Percentiles rank a stretch among this genome's conserved stretches.
Evolutionary conservation across 306 rosid species (phyloP).

Genomic region (Cicer bijugum): DNA sequence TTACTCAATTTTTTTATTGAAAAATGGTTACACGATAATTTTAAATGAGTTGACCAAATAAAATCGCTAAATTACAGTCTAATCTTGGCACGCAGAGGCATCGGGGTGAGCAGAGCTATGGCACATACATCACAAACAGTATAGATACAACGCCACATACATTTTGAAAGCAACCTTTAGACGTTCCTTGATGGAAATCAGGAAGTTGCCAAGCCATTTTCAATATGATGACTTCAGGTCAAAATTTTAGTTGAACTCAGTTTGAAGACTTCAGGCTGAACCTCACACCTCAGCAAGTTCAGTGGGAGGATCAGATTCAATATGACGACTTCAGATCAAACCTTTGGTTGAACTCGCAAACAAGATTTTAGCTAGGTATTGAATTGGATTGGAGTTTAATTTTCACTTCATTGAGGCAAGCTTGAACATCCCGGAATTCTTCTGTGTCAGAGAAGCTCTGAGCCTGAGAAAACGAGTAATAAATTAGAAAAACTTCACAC

Average conservation of each 20-base stretch:
- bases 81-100: not conserved
- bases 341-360: slow-evolving; percentile 8
- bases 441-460: slow-evolving; percentile 61
- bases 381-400: slow-evolving; percentile 52
- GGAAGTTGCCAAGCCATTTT: slow-evolving; percentile 21
- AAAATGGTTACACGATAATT: too few species aligned
- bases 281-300: not conserved
- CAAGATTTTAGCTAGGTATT: slow-evolving; percentile 40
- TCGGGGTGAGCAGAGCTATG: not conserved
- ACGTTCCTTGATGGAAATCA: slow-evolving; percentile 7
- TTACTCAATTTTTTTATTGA: too few species aligned
- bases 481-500: slow-evolving; percentile 23
- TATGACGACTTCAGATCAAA: slow-evolving; percentile 14
- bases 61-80: not conserved
- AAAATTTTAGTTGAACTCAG: not conserved
- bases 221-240: slow-evolving; percentile 4
- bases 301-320: slow-evolving; percentile 14
- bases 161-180: slow-evolving; percentile 17
- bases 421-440: slow-evolving; percentile 69
- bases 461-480: slow-evolving; percentile 53
- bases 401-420: slow-evolving; percentile 63
- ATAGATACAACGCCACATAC: not conserved
- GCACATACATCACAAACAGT: not conserved
- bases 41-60: too few species aligned
- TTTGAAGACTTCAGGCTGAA: not conserved